These are phyloP conservation scores for Sphaerostilbella broomeana DNA, from an alignment of 2,329 filamentous ascomycete species.

Conservation along the genomic window DNA sequence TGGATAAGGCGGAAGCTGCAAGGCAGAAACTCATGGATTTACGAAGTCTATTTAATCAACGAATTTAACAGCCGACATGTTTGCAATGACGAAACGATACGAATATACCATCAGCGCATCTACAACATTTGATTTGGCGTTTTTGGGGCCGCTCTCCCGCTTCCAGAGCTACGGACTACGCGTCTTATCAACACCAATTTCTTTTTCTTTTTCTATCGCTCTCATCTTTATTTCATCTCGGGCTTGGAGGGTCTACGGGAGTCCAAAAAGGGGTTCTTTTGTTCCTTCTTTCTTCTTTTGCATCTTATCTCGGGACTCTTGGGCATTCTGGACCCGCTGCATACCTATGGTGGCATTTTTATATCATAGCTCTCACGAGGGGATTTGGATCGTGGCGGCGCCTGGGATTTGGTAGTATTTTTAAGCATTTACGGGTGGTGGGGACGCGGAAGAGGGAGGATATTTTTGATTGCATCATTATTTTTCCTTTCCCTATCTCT, in stretches of 20 bases:
- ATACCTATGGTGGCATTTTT: conserved; percentile 10
- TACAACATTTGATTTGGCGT: no score
- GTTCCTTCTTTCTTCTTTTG: not conserved
- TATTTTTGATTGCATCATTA: no score
- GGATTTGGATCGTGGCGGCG: conserved; percentile 15
- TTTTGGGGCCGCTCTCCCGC: no score
- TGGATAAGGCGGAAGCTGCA: conserved; percentile 48
- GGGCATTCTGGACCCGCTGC: conserved; percentile 2
- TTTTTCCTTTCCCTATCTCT: not conserved
- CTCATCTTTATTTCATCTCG: not conserved
- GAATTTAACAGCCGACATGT: not conserved
- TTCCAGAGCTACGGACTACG: no score
- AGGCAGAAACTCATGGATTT: conserved; percentile 56
- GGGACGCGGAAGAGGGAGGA: no score
- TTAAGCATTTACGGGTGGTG: no score
- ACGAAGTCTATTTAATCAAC: conserved; percentile 50
- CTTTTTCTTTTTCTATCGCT: not conserved
- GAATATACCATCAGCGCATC: no score
- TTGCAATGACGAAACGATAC: not conserved
- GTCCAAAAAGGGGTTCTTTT: no score
- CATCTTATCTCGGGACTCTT: conserved; percentile 3
- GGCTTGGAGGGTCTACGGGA: not conserved
- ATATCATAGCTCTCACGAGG: conserved; percentile 26
- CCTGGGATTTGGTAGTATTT: conserved; percentile 9
- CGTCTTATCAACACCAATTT: no score